Base-by-base conservation (phyloP, 306 rosid genomes). In the Arachis hypogaea region DNA sequence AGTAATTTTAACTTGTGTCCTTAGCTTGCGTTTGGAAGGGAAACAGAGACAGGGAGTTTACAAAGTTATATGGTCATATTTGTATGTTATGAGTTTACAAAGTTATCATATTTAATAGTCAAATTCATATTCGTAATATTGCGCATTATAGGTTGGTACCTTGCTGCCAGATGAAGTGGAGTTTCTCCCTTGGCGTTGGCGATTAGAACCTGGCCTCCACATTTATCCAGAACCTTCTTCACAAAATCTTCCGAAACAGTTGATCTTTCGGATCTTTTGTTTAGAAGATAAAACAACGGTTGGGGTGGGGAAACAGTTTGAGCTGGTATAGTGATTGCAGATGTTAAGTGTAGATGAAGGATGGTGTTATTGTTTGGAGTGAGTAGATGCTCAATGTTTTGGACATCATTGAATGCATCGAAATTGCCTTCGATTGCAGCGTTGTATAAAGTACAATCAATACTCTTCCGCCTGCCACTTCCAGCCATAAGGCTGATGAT, bases 271-370 rank as follows among this genome's bases (percentile, higher is more conserved):
- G n/a, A 8, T 46, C 11, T 46, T 9, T 46, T 8, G 51, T 43
- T 6, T 43, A 43, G 7, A 6, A 43, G 46, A 43, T 1, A 11
- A 46, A 9, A 4, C 3, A 3, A 46, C 3, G 51, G 51, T 2
- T 46, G 51, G 9, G 51, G 51, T 2, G 8, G 51, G 9, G 51
- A 11, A 10, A 46, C 11, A 46, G 12, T 9, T 7, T 46, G 51
- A 10, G 51, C 4, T 51, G 56, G 2, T 52, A 5, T 4, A 6
- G 28, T 14, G 6, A 3, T n/a, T 52, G 6, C 5, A 11, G 58
- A 52, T 14, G 58, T 8, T 10, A 66, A 57, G 36, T 66, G 29
- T 1, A 78, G 5, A 66, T 78, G 78, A 56, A 78, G 73, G 41
- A 71, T 10, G 0, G 78, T 64, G 72, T 65, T 78, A 2, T 58